Conservation (phyloP, 108 stramenopile species). For the Ochromonas danica region DNA sequence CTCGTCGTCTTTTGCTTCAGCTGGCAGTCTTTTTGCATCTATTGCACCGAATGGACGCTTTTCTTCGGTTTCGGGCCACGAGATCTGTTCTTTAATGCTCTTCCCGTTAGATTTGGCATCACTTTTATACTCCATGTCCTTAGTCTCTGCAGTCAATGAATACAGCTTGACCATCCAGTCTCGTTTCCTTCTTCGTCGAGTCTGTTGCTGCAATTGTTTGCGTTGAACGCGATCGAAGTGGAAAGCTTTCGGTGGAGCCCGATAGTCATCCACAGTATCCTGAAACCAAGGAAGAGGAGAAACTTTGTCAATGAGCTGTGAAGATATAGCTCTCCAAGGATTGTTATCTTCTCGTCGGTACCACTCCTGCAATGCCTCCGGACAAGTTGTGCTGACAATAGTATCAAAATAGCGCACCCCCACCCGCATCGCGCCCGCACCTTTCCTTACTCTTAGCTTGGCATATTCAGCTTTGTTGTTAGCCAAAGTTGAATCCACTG, state of each 20-base stretch:
- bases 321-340: slow-evolving; percentile 56
- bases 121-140: too few species aligned
- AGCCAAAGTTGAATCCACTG: background rate
- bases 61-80: too few species aligned
- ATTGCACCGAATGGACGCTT: too few species aligned
- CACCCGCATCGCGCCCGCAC: background rate
- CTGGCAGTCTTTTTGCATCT: too few species aligned
- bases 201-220: background rate
- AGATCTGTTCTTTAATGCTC: too few species aligned
- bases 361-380: slow-evolving; percentile 41
- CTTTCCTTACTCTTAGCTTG: background rate
- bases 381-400: slow-evolving; percentile 3
- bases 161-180: background rate
- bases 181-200: background rate
- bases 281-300: slow-evolving; percentile 3
- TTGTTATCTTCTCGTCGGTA: slow-evolving; percentile 60
- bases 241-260: background rate
- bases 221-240: background rate
- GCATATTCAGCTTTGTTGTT: background rate
- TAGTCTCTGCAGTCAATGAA: background rate
- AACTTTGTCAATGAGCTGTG: slow-evolving; percentile 10
- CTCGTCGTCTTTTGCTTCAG: too few species aligned
- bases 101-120: too few species aligned
- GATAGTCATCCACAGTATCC: background rate
- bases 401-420: slow-evolving; percentile 28